Base-by-base conservation (phyloP, 2,329 filamentous ascomycete species). In the Hypoxylon sp. region DNA sequence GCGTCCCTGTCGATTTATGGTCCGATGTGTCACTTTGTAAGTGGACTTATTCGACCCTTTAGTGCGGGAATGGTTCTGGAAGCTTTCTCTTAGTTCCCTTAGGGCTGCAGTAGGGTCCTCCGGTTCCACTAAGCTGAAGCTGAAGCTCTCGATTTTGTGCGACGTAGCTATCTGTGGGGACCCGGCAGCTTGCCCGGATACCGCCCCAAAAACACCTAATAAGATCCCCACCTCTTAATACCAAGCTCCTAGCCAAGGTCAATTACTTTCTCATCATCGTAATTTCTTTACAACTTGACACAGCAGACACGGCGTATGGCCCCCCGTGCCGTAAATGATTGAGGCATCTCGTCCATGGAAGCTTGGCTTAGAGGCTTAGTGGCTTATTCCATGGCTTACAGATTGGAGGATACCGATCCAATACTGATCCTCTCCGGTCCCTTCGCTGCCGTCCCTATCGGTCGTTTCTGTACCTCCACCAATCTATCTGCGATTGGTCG, bases 31-130 rank as follows among this genome's bases (percentile, higher is more conserved):
- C 49, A 34, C 49, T 10, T 17, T 45, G n/a, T 30, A 28, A 56
- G 23, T 49, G 60, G 50, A 28, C 17, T 30, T 43, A 28, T 46
- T 38, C 14, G 38, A 11, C 38, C 10, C 38, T 19, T 43, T 43
- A 43, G 38, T 43, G 38, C 17, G 10, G 36, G 56, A 65, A 60
- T 46, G 14, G 17, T 68, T 61, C 60, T 55, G 10, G 61, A 68
- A 66, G 28, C 46, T 28, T 55, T 53, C 55, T 11, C 41, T 25
- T 45, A 60, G 13, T 23, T 21, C 13, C 19, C 14, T 14, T 63
- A 58, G 53, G 51, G 51, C 52, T 63, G 19, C 11, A 17, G 11
- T 38, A 30, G 10, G 5, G 36, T 34, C 23, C 52, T 25, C 19
- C 10, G 21, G 21, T 21, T 21, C 57, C 49, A 49, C 45, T 53